A percentile compares a stretch with the other conserved stretches of the same genome.
Conservation (phyloP, 2,329 filamentous ascomycete species). For the Davidsoniella virescens region DNA sequence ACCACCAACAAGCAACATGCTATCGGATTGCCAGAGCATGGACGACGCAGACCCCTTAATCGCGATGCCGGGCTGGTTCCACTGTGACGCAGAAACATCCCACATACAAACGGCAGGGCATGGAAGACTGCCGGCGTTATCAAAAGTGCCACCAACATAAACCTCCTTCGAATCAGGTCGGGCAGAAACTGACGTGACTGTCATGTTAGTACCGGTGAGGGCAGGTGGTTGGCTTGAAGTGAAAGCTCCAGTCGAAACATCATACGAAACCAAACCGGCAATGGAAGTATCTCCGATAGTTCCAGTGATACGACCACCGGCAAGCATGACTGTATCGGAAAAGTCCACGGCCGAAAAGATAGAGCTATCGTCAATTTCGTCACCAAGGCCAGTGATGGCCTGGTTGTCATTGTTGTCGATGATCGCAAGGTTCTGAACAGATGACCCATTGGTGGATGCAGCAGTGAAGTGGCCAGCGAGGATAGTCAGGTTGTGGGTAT, state of each 20-base stretch:
- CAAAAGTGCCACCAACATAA: slow-evolving; percentile 75
- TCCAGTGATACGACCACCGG: slow-evolving; percentile 67
- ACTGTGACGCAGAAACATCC: slow-evolving; percentile 52
- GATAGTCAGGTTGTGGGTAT: slow-evolving; percentile 64
- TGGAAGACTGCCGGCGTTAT: slow-evolving; percentile 63
- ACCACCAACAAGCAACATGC: slow-evolving; percentile 60
- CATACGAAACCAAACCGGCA: slow-evolving; percentile 64
- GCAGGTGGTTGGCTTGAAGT: slow-evolving; percentile 53
- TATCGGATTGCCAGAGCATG: slow-evolving; percentile 61
- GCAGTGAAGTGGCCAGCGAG: slow-evolving; percentile 76
- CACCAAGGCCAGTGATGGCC: slow-evolving; percentile 51
- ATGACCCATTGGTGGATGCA: slow-evolving; percentile 48
- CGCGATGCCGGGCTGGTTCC: slow-evolving; percentile 61
- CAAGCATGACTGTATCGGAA: slow-evolving; percentile 53
- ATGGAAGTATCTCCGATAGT: slow-evolving; percentile 45
- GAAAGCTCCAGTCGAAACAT: slow-evolving; percentile 50
- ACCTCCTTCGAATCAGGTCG: slow-evolving; percentile 57
- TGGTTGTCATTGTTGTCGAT: slow-evolving; percentile 59
- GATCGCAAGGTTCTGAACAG: slow-evolving; percentile 65
- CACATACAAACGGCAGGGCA: slow-evolving; percentile 75
- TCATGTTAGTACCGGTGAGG: slow-evolving; percentile 50
- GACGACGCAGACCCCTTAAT: slow-evolving; percentile 53
- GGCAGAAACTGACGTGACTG: slow-evolving; percentile 60
- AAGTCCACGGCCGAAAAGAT: slow-evolving; percentile 58
- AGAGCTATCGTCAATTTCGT: slow-evolving; percentile 52